Percentiles rank a stretch among this genome's conserved stretches.
phyloP scores from a whole-genome alignment of 1,284 basidiomycete genomes.

The Ustanciosporium gigantosporum region DNA sequence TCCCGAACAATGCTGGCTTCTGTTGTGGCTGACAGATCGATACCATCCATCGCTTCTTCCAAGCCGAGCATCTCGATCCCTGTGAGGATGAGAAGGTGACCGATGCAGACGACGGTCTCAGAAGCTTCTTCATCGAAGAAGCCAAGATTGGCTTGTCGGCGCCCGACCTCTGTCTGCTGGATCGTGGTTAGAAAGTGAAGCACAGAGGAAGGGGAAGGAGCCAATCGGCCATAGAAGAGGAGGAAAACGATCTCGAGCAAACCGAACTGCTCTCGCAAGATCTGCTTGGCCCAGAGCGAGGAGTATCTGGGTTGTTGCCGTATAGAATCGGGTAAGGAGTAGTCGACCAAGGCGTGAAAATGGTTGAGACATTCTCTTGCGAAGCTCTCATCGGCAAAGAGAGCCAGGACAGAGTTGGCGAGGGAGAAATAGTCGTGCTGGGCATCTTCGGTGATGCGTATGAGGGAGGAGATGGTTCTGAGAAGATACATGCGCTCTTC shows the following conservation, averaged over 20 bases:
- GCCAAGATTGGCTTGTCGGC: conserved; percentile 70
- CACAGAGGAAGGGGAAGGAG: conserved; percentile 70
- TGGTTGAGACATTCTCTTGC: conserved; percentile 68
- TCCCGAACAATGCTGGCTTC: conserved; percentile 17
- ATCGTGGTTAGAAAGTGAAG: conserved; percentile 70
- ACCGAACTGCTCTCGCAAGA: conserved; percentile 75
- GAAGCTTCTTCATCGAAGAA: conserved; percentile 71
- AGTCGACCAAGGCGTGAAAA: conserved; percentile 63
- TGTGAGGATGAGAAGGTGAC: conserved; percentile 75
- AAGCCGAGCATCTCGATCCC: conserved; percentile 79
- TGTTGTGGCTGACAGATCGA: conserved; percentile 11
- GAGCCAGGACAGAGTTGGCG: conserved; percentile 67
- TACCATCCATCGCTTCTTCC: conserved; percentile 70
- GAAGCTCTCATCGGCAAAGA: conserved; percentile 70
- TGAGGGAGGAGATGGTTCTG: conserved; percentile 62
- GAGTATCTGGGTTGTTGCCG: conserved; percentile 69
- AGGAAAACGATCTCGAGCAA: conserved; percentile 82
- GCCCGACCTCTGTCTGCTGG: conserved; percentile 72
- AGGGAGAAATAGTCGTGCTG: conserved; percentile 67
- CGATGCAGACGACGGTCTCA: conserved; percentile 71
- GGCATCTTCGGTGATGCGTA: conserved; percentile 69
- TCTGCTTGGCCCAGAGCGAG: conserved; percentile 77
- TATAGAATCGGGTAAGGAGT: conserved; percentile 66
- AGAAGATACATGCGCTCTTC: conserved; percentile 74
- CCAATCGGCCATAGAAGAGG: conserved; percentile 76